Conservation (phyloP, 495 filamentous ascomycete genomes). For the Daldinia bambusicola region DNA sequence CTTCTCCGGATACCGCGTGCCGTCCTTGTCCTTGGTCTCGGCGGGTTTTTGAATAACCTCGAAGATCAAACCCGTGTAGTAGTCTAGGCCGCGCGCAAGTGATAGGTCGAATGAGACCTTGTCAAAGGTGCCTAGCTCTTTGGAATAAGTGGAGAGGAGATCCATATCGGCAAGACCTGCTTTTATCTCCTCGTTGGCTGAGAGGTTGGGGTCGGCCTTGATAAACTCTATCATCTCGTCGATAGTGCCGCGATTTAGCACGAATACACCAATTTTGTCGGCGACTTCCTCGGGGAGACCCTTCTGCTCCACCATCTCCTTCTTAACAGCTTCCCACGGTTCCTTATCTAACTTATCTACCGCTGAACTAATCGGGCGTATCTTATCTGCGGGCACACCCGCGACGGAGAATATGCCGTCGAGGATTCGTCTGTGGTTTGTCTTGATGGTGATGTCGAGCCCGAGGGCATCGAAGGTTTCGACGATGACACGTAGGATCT, state of each 20-base stretch:
- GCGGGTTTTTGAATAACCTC: conserved; percentile 81
- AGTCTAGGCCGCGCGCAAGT: conserved; percentile 76
- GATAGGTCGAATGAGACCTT: conserved; percentile 58
- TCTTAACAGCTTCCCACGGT: conserved; percentile 79
- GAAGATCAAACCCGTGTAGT: conserved; percentile 86
- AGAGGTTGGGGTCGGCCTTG: conserved; percentile 63
- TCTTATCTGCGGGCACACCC: conserved; percentile 78
- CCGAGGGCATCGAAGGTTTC: conserved; percentile 77
- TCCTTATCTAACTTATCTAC: conserved; percentile 86
- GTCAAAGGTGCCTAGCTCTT: conserved; percentile 72
- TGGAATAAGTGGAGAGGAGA: conserved; percentile 75
- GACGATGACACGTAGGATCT: conserved; percentile 75
- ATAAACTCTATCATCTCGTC: conserved; percentile 69
- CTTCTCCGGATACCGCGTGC: conserved; percentile 48
- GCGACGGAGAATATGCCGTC: conserved; percentile 81
- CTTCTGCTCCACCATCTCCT: conserved; percentile 84
- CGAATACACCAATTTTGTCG: conserved; percentile 77
- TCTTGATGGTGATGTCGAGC: conserved; percentile 72
- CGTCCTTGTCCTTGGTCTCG: conserved; percentile 43
- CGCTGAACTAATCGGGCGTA: conserved; percentile 76
- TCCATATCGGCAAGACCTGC: conserved; percentile 76
- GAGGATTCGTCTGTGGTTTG: conserved; percentile 83
- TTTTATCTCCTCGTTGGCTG: conserved; percentile 68
- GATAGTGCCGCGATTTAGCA: conserved; percentile 68
- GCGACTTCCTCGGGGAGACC: conserved; percentile 71